Base-by-base conservation (phyloP, 331 rosid species). In the Telfairia occidentalis region DNA sequence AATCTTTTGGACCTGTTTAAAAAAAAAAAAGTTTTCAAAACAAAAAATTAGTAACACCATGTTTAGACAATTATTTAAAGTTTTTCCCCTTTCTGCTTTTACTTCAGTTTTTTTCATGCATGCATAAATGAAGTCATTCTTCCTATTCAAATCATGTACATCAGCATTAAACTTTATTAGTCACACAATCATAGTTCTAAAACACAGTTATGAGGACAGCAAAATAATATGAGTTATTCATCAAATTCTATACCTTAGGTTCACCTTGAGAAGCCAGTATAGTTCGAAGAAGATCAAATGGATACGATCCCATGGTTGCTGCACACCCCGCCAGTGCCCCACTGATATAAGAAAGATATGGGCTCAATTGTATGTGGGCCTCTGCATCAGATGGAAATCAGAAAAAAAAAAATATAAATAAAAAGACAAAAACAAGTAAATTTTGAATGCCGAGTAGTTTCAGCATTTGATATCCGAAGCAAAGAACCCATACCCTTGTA, bases 241-340 rank as follows among this genome's bases (percentile, higher is more conserved):
- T 78, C 34, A 40, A 34, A 18, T 32, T 61, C 8, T 24, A 81
- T 85, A 94, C 98, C 96, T 94, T 94, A 19, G 97, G 98, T 79
- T 91, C 98, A 19, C 98, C 97, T 37, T 94, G 98, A 71, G 97
- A 94, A 79, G 98, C 97, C 86, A 94, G 78, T 88, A 94, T 86
- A 57, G 98, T 94, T 55, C 97, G 86, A 38, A 94, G 79, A 78
- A 94, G 96, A 88, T 94, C 98, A 83, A 94, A 91, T 15, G 97
- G 98, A 77, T 94, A 94, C 18, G 98, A 91, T 53, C 97, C 98
- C 3, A 94, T 70, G 19, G 97, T 94, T 77, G 98, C 98, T 8
- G 96, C 96, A 84, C 96, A 88, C 26, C 98, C 98, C 13, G 97
- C 97, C 79, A 91, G 34, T 24, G 96, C 96, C 24, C 98, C 98